Conservation (phyloP, 2,329 filamentous ascomycete species). For the Ascochyta fabae region DNA sequence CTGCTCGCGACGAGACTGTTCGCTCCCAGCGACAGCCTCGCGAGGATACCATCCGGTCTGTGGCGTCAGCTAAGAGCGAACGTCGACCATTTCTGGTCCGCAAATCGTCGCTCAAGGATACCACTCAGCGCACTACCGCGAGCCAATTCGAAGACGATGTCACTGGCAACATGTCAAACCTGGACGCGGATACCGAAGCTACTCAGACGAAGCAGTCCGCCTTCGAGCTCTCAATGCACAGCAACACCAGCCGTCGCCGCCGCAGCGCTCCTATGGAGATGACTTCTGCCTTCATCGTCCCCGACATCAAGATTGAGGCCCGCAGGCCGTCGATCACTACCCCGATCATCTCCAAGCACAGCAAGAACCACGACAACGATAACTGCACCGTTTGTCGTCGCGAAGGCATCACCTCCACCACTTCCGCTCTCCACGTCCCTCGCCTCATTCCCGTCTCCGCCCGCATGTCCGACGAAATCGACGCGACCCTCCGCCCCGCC, state of each 20-base stretch:
- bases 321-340: slow-evolving; percentile 31
- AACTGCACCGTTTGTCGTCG: slow-evolving; percentile 65
- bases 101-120: slow-evolving; percentile 63
- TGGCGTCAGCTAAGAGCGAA: slow-evolving; percentile 47
- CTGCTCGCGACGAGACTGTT: slow-evolving; percentile 49
- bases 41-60: slow-evolving; percentile 51
- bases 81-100: slow-evolving; percentile 53
- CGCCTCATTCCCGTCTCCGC: slow-evolving; percentile 59
- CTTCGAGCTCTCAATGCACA: slow-evolving; percentile 52
- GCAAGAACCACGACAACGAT: slow-evolving; percentile 58
- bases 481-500: slow-evolving; percentile 65
- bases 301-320: slow-evolving; percentile 63
- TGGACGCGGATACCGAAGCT: slow-evolving; percentile 33
- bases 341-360: slow-evolving; percentile 27
- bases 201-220: slow-evolving; percentile 40
- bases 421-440: slow-evolving; percentile 51
- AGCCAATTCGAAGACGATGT: slow-evolving; percentile 44
- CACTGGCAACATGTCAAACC: slow-evolving; percentile 43
- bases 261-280: slow-evolving; percentile 59
- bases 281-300: slow-evolving; percentile 70
- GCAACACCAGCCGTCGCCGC: slow-evolving; percentile 58
- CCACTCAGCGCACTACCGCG: slow-evolving; percentile 46
- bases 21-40: slow-evolving; percentile 45
- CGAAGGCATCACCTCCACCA: slow-evolving; percentile 42
- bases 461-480: slow-evolving; percentile 60